Conservation (phyloP, 495 filamentous ascomycete genomes). For the Articulospora tetracladia region DNA sequence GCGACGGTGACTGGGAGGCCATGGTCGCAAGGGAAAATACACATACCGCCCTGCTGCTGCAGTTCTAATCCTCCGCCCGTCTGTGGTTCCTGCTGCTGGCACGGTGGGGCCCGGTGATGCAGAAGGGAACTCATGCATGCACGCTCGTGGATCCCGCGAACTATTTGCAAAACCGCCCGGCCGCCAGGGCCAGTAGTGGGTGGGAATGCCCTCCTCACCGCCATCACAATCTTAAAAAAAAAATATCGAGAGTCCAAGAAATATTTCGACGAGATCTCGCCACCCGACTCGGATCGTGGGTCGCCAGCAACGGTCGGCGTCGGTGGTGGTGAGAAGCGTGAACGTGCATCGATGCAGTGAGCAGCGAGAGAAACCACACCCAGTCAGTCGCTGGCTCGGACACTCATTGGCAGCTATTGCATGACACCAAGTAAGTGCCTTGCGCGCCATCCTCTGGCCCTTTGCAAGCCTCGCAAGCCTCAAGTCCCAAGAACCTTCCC, state of each 20-base stretch:
- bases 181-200: neutral
- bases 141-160: neutral
- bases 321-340: too few relatives aligned
- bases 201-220: conserved; percentile 17
- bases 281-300: too few relatives aligned
- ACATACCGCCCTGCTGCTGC: neutral
- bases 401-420: too few relatives aligned
- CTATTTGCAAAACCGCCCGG: neutral
- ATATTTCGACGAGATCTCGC: neutral
- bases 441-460: too few relatives aligned
- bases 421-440: too few relatives aligned
- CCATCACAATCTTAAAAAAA: conserved; percentile 24
- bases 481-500: too few relatives aligned
- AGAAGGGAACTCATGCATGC: neutral
- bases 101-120: neutral
- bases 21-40: neutral
- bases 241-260: neutral
- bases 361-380: too few relatives aligned
- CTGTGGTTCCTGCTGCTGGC: neutral
- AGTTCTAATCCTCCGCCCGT: neutral
- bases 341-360: too few relatives aligned
- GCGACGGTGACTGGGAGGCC: neutral
- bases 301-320: too few relatives aligned
- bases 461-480: too few relatives aligned
- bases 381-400: too few relatives aligned